Percentiles rank a stretch among this genome's conserved stretches.
These are phyloP conservation scores for Eutrema salsugineum DNA, from an alignment of 441 rosid species.

Conservation along the genomic window DNA sequence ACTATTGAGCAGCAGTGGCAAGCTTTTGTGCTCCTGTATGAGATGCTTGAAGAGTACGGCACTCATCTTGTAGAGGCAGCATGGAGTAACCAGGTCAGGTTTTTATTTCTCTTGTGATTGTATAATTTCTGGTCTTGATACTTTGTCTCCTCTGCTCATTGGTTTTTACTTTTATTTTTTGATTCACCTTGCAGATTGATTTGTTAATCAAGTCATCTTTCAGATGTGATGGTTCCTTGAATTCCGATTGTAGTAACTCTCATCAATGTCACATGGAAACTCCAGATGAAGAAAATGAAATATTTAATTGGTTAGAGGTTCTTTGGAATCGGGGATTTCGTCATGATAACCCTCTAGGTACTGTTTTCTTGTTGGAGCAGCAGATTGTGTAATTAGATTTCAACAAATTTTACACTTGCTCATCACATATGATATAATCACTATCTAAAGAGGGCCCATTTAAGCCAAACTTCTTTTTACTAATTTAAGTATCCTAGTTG, in stretches of 20 bases:
- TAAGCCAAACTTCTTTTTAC: background rate
- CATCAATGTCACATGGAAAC: slow-evolving; percentile 38
- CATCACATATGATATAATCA: background rate
- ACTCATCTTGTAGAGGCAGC: slow-evolving; percentile 97
- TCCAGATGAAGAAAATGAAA: slow-evolving; percentile 41
- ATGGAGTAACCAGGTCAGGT: slow-evolving; percentile 87
- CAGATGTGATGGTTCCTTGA: slow-evolving; percentile 40
- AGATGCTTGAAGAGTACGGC: slow-evolving; percentile 95
- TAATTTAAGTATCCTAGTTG: slow-evolving; percentile 4
- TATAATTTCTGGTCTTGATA: background rate
- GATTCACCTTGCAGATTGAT: slow-evolving; percentile 55
- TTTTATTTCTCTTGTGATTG: background rate
- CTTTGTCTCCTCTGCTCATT: slow-evolving; percentile 20
- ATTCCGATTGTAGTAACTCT: slow-evolving; percentile 31
- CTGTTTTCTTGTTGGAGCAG: slow-evolving; percentile 10
- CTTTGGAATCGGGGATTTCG: slow-evolving; percentile 85
- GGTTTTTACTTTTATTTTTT: background rate
- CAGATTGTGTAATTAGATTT: slow-evolving; percentile 5
- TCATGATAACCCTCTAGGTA: slow-evolving; percentile 96
- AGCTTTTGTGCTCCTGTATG: slow-evolving; percentile 82
- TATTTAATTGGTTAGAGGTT: slow-evolving; percentile 78
- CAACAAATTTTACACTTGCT: background rate
- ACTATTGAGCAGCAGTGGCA: slow-evolving; percentile 71
- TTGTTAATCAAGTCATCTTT: slow-evolving; percentile 67
- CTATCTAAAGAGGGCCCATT: background rate